Evolutionary conservation across 2,329 filamentous ascomycete genomes (phyloP).

Genomic region (Fusarium sp.): DNA sequence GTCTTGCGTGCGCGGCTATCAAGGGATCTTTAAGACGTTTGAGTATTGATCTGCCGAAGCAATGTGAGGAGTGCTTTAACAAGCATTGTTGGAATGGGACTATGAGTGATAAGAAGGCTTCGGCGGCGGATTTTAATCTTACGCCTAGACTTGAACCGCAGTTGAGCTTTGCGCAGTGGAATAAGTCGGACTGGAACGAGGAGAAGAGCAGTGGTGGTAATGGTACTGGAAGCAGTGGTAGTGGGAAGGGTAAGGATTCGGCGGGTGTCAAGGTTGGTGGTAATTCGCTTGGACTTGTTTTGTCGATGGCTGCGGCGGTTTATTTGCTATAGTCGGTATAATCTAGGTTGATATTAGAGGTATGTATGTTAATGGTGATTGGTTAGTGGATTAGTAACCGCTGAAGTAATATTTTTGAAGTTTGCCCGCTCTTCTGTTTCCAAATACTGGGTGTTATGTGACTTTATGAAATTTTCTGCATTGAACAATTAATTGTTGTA

Average conservation of each 20-base stretch:
- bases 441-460: no score
- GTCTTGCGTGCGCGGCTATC: conserved; percentile 83
- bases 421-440: no score
- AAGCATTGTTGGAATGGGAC: conserved; percentile 44
- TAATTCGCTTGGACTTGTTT: background rate
- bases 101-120: conserved; percentile 14
- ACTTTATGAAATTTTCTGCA: no score
- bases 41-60: conserved; percentile 26
- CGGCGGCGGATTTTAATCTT: conserved; percentile 30
- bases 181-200: conserved; percentile 24
- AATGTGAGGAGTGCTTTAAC: conserved; percentile 43
- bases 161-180: conserved; percentile 41
- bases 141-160: conserved; percentile 32
- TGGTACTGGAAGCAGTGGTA: background rate
- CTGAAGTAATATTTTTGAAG: background rate
- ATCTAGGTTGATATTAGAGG: no score
- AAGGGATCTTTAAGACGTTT: conserved; percentile 68
- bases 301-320: background rate
- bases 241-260: background rate
- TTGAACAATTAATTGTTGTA: no score
- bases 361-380: background rate
- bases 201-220: no score
- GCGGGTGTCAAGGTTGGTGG: background rate
- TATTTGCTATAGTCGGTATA: background rate
- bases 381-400: background rate